Evolutionary conservation across 176 grass and related monocot genomes (phyloP).

Genomic region (Tillandsia leiboldiana): DNA sequence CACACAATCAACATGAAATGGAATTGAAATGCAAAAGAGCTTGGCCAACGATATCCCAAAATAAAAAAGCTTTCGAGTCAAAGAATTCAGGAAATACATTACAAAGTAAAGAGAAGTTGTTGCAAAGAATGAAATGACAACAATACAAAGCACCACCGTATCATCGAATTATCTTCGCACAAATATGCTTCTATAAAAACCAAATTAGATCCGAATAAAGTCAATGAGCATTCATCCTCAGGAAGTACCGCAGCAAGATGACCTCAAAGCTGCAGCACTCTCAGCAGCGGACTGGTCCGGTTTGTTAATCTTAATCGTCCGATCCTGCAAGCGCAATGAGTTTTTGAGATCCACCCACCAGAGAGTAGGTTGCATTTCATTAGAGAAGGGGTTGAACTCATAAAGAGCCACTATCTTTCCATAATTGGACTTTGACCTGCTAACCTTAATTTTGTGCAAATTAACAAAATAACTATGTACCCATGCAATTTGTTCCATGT

Average conservation of each 20-base stretch:
- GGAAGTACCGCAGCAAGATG: conserved; percentile 31
- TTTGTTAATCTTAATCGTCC: conserved; percentile 44
- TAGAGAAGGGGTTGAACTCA: not conserved
- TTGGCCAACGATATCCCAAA: too few species aligned
- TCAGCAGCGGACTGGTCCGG: conserved; percentile 24
- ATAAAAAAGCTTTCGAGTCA: not conserved
- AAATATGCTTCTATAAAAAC: not conserved
- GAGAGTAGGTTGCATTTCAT: not conserved
- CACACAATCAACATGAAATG: too few species aligned
- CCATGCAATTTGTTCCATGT: too few species aligned
- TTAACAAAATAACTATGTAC: too few species aligned
- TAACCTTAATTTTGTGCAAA: too few species aligned
- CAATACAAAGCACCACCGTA: conserved; percentile 21
- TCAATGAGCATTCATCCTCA: conserved; percentile 13
- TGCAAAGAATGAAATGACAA: conserved; percentile 16
- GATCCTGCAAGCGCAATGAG: conserved; percentile 19
- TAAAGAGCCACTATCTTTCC: too few species aligned
- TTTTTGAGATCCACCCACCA: not conserved
- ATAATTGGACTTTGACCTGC: too few species aligned
- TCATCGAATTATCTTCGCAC: conserved; percentile 27
- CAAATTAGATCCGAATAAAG: conserved; percentile 9
- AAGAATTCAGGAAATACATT: conserved; percentile 10
- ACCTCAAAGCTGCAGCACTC: conserved; percentile 13
- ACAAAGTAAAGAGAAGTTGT: not conserved
- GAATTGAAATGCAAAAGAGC: too few species aligned